phyloP scores from a whole-genome alignment of 768 basidiomycete genomes.

The Gautieria morchelliformis region DNA sequence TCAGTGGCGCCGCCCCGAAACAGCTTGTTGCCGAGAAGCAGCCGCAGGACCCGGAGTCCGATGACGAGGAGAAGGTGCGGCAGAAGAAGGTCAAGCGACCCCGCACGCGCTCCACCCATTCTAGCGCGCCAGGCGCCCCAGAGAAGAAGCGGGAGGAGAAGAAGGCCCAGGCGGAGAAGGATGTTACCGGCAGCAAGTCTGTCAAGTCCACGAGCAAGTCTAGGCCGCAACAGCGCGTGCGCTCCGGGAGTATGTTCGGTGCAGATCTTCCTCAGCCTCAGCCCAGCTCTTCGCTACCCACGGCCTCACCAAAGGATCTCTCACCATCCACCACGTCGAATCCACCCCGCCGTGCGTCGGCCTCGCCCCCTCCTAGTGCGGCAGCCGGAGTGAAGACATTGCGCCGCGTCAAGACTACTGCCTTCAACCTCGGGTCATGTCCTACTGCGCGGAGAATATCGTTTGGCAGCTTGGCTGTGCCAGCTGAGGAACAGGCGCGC shows the following conservation, averaged over 20 bases:
- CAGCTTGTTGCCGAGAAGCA: constrained; percentile 11
- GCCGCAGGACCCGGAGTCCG: constrained; percentile 35
- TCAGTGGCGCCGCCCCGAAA: not conserved
- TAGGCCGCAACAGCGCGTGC: constrained; percentile 9
- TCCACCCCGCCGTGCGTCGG: constrained; percentile 14
- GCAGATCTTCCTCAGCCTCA: constrained; percentile 47
- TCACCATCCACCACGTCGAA: constrained; percentile 7
- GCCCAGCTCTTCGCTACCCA: constrained; percentile 18
- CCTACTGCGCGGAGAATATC: constrained; percentile 43
- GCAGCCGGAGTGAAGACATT: constrained; percentile 32
- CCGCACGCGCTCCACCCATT: constrained; percentile 18
- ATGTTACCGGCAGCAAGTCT: constrained; percentile 14
- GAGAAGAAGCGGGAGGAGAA: constrained; percentile 15
- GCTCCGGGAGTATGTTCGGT: constrained; percentile 61
- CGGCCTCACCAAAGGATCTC: constrained; percentile 15
- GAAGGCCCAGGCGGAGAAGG: not conserved
- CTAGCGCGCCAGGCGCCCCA: not conserved
- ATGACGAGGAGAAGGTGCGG: constrained; percentile 67
- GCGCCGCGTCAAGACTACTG: constrained; percentile 34
- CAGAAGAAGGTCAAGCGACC: constrained; percentile 54
- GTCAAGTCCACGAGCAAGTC: not conserved
- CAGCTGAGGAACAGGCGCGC: constrained; percentile 27
- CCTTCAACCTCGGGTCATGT: constrained; percentile 21
- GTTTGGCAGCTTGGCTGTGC: constrained; percentile 43
- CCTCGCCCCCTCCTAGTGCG: constrained; percentile 20